Evolutionary conservation across 1,284 basidiomycete genomes (phyloP).

Genomic region (Sutorius eximius): DNA sequence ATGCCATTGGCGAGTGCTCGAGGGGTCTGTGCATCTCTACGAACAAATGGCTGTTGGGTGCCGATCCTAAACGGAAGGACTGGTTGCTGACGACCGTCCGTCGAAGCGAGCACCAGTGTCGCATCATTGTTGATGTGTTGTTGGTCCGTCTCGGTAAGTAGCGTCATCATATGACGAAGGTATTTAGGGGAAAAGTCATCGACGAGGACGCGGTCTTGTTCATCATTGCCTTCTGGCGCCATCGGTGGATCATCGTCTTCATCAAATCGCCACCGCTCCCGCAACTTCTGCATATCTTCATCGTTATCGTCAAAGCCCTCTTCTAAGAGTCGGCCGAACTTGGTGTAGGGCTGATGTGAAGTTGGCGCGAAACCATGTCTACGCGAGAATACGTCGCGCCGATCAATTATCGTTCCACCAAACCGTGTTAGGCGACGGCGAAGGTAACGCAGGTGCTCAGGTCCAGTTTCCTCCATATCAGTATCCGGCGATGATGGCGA

Average conservation of each 20-base stretch:
- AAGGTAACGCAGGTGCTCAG: slow-evolving; percentile 50
- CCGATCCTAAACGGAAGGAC: slow-evolving; percentile 40
- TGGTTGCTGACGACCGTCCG: slow-evolving; percentile 42
- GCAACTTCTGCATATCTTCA: slow-evolving; percentile 44
- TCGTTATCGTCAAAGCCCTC: slow-evolving; percentile 40
- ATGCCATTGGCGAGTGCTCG: slow-evolving; percentile 30
- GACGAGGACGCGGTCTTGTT: slow-evolving; percentile 63
- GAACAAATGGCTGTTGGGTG: slow-evolving; percentile 36
- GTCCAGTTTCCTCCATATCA: slow-evolving; percentile 34
- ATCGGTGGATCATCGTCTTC: slow-evolving; percentile 57
- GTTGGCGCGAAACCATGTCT: slow-evolving; percentile 29
- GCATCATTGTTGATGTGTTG: slow-evolving; percentile 46
- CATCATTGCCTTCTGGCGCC: slow-evolving; percentile 63
- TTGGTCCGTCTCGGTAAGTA: slow-evolving; percentile 49
- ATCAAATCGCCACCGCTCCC: slow-evolving; percentile 72
- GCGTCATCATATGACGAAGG: slow-evolving; percentile 56
- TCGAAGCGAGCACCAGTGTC: slow-evolving; percentile 37
- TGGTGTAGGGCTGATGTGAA: slow-evolving; percentile 2
- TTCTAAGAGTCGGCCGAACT: slow-evolving; percentile 22
- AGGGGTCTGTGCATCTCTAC: slow-evolving; percentile 40
- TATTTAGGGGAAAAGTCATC: slow-evolving; percentile 71
- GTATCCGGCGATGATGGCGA: slow-evolving; percentile 36
- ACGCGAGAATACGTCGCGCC: slow-evolving; percentile 47
- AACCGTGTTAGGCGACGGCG: slow-evolving; percentile 80
- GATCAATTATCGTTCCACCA: slow-evolving; percentile 78